Evolutionary conservation across 192 early-diverging fungal genomes (phyloP), one percentile per base, ranked within the genome.

Genomic region (Podila epicladia): DNA sequence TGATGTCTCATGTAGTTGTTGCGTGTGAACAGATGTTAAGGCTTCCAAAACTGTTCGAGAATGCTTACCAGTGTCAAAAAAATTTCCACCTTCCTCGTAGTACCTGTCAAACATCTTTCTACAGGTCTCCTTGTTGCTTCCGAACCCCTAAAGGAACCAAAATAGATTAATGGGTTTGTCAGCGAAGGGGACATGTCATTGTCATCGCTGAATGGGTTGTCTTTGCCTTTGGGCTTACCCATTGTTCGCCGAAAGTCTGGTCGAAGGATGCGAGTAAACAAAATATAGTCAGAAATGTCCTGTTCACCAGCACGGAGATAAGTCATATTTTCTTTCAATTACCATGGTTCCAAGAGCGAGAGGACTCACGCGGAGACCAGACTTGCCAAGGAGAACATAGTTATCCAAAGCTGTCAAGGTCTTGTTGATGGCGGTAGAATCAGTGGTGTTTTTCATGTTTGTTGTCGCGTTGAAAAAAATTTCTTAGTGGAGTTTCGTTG

Each of bases 31-130:
- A 4, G 28, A 24, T 13, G 53, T 32, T 12, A 17, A 4, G 41
- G 6, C 33, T 33, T 33, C 0, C 5, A 33, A 33, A 33, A 33
- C 2, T 5, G 33, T 33, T n/a, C 35, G 41, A 0, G 41, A 45
- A 17, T 13, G 20, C 38, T 32, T 51, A 76, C 74, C 74, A 64
- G 75, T 85, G 61, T 82, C 87, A 38, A 83, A 82, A 62, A 88
- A 88, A 66, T 87, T 85, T 58, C 84, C 86, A 1, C 88, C 86
- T n/a, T 73, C 71, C 19, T 83, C 83, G 37, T 78, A 73, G 41
- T 86, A 87, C 28, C 59, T 69, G 62, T 89, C 88, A 50, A 89
- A 83, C 20, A 88, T 74, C 24, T 75, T 69, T 31, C 84, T 82
- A 37, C 73, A 67, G 9, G 72, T 53, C 22, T 86, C 84, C 80